phyloP scores from a whole-genome alignment of 371 early-diverging fungal genomes.

The Chytridium lagenaria region DNA sequence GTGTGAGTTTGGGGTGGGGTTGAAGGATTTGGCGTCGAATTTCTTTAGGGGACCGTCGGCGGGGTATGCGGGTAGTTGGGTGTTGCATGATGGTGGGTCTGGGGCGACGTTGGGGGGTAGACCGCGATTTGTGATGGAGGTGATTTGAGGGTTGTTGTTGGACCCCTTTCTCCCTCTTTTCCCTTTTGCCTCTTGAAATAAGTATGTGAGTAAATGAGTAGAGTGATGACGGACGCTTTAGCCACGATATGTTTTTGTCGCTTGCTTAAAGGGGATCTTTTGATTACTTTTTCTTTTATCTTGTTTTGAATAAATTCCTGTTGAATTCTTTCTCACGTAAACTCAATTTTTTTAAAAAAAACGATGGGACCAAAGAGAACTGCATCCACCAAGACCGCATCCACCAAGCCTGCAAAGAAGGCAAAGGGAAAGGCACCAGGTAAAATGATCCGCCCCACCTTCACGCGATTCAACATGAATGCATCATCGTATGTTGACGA shows the following conservation, averaged over 20 bases:
- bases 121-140: neutral
- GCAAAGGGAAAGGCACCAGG: neutral
- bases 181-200: no score
- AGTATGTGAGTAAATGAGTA: no score
- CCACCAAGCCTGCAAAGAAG: neutral
- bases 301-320: no score
- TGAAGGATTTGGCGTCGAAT: slow-evolving; percentile 1
- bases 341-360: no score
- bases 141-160: neutral
- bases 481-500: no score
- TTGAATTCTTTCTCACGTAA: no score
- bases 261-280: no score
- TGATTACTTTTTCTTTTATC: no score
- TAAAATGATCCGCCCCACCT: neutral
- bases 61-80: neutral
- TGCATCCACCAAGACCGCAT: neutral
- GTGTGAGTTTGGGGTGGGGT: slow-evolving; percentile 1
- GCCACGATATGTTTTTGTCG: no score
- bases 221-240: no score
- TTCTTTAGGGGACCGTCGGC: neutral
- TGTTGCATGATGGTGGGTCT: neutral
- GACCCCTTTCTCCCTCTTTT: neutral
- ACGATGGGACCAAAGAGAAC: neutral
- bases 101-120: no score
- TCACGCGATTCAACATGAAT: no score